A percentile compares a stretch with the other conserved stretches of the same genome.
Evolutionary conservation across 2,329 filamentous ascomycete genomes (phyloP).

Genomic region (Alternaria hordeiaustralica): DNA sequence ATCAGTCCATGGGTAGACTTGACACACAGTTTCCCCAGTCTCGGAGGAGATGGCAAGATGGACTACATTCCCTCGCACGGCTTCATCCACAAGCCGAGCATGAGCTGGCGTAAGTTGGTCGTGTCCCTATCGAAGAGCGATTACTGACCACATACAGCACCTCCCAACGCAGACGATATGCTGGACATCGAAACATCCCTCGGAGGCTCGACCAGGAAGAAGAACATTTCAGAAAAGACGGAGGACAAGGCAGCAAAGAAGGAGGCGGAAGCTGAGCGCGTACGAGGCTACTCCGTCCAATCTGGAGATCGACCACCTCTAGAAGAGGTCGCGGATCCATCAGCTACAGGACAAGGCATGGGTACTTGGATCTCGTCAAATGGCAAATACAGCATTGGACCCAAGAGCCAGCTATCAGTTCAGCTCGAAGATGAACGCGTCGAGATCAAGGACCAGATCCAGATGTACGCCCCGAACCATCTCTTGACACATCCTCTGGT

Average conservation of each 20-base stretch:
- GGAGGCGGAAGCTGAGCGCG: conserved; percentile 41
- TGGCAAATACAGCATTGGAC: conserved; percentile 48
- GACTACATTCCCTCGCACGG: conserved; percentile 91
- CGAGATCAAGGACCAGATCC: conserved; percentile 87
- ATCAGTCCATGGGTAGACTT: conserved; percentile 97
- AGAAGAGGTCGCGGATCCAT: conserved; percentile 7
- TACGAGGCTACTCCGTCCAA: conserved; percentile 44
- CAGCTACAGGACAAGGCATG: conserved; percentile 4
- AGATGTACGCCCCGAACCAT: conserved; percentile 85
- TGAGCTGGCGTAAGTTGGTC: conserved; percentile 70
- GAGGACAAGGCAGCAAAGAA: conserved; percentile 44
- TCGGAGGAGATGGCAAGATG: conserved; percentile 72
- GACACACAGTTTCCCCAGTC: conserved; percentile 92
- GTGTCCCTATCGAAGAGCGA: too few relatives aligned
- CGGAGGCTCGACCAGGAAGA: neutral
- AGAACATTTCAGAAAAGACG: conserved; percentile 20
- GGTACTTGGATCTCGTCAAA: conserved; percentile 35
- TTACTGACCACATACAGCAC: conserved; percentile 54
- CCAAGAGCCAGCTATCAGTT: conserved; percentile 62
- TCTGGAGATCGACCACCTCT: conserved; percentile 27
- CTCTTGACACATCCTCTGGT: conserved; percentile 86
- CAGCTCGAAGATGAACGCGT: conserved; percentile 69
- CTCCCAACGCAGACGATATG: conserved; percentile 79
- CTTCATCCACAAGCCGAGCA: conserved; percentile 88
- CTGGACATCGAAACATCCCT: conserved; percentile 54